Evolutionary conservation across 805 yeast genomes (phyloP), one percentile per base, ranked within the genome.

Genomic region (Kockiozyma suomiensis): DNA sequence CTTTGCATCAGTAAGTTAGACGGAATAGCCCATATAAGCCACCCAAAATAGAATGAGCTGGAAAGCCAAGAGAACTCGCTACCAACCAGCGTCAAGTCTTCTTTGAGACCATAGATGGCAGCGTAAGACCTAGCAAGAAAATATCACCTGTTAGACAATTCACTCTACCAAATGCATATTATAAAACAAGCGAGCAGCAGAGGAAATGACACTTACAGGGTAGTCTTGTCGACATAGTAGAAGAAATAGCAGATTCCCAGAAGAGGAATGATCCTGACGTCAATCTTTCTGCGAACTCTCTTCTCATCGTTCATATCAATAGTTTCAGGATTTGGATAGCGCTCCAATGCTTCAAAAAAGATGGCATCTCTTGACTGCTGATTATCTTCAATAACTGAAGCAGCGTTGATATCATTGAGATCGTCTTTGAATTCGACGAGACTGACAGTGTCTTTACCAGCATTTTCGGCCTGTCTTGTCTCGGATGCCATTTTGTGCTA

Each of bases 161-260:
- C 21, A 17, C 7, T 38, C 21, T 38, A 6, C n/a, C 21, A 17
- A n/a, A n/a, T n/a, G n/a, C n/a, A n/a, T n/a, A n/a, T n/a, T n/a
- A n/a, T n/a, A n/a, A n/a, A n/a, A n/a, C n/a, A n/a, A n/a, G n/a
- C n/a, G n/a, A n/a, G 8, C 21, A 38, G 17, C 8, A 17, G 8
- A 12, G n/a, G 21, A 17, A 19, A 6, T 38, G n/a, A 19, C 7
- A 15, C 21, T 7, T 15, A 38, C n/a, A 38, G n/a, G 7, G 43
- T 17, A 15, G 21, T 38, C n/a, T 38, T 12, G 21, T 17, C n/a
- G 8, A 38, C 43, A 17, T 38, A 38, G 23, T 28, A 46, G 42
- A 55, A 70, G 56, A 83, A 78, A 64, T 84, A 84, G 15, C 82
- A 77, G 28, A 78, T 73, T 63, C 85, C 81, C 63, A 84, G 69